A percentile compares a stretch with the other conserved stretches of the same genome.
phyloP scores from a whole-genome alignment of 441 rosid species.

The Eutrema salsugineum region DNA sequence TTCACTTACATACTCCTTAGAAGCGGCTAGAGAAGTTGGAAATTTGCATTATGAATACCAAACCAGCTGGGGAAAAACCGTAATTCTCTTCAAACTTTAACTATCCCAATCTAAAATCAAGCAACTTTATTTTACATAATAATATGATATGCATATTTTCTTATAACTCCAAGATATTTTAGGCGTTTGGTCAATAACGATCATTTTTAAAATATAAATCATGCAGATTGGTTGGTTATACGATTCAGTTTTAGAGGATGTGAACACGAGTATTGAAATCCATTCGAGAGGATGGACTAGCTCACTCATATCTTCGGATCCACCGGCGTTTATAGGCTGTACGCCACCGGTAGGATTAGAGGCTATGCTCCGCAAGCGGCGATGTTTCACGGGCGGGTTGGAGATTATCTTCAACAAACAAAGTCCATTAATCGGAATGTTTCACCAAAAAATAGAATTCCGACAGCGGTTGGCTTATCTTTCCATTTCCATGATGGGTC shows the following conservation, averaged over 20 bases:
- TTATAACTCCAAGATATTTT: no score
- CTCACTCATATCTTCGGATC: not conserved
- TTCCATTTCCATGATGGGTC: not conserved
- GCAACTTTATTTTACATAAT: not conserved
- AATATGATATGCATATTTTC: no score
- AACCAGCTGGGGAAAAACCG: conserved; percentile 55
- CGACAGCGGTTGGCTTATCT: conserved; percentile 20
- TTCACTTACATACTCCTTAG: conserved; percentile 16
- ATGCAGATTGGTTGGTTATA: conserved; percentile 30
- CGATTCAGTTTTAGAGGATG: conserved; percentile 18
- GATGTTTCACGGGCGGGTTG: conserved; percentile 12
- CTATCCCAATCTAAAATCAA: not conserved
- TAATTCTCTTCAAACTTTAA: not conserved
- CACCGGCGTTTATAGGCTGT: conserved; percentile 28
- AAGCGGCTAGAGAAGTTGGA: conserved; percentile 41
- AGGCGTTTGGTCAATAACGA: not conserved
- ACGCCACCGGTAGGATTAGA: conserved; percentile 1
- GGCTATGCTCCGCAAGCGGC: conserved; percentile 3
- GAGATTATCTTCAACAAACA: conserved; percentile 18
- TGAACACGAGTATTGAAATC: conserved; percentile 35
- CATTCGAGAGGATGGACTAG: conserved; percentile 60
- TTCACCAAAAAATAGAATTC: conserved; percentile 1
- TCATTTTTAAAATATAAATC: not conserved
- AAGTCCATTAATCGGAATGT: conserved; percentile 16
- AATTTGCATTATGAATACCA: conserved; percentile 38